Evolutionary conservation across 352 stramenopile genomes (phyloP).

Genomic region (Pythium dissimile): DNA sequence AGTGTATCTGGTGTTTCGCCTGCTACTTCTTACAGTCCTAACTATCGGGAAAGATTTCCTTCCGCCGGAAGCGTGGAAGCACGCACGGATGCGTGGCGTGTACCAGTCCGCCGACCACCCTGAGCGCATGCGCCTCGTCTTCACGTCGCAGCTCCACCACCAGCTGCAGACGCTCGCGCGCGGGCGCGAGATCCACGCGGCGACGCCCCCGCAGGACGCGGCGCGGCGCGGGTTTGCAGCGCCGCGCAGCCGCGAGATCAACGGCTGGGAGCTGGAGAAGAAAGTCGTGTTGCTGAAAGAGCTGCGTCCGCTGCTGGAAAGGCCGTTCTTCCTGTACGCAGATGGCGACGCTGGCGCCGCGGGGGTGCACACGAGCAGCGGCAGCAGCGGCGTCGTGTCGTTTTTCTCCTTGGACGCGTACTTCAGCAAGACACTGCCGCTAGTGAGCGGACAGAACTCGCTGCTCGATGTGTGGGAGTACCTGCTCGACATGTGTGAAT

Average conservation of each 20-base stretch:
- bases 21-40: too few relatives aligned
- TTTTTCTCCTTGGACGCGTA: slow-evolving; percentile 49
- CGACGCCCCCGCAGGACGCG: slow-evolving; percentile 4
- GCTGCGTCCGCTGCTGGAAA: slow-evolving; percentile 53
- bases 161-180: slow-evolving; percentile 66
- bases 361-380: background rate
- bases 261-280: slow-evolving; percentile 79
- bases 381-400: slow-evolving; percentile 6
- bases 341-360: slow-evolving; percentile 42
- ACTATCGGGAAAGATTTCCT: background rate
- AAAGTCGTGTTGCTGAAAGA: slow-evolving; percentile 69
- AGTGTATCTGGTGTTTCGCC: too few relatives aligned
- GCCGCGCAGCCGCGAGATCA: slow-evolving; percentile 43
- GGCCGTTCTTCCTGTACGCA: slow-evolving; percentile 73
- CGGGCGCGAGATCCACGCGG: slow-evolving; percentile 42
- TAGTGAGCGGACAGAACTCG: slow-evolving; percentile 60
- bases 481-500: slow-evolving; percentile 79
- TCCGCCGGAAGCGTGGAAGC: background rate
- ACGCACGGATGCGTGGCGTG: background rate
- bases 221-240: slow-evolving; percentile 18
- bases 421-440: slow-evolving; percentile 71
- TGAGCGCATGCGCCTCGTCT: slow-evolving; percentile 49
- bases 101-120: slow-evolving; percentile 46
- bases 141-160: slow-evolving; percentile 73
- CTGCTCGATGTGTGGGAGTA: slow-evolving; percentile 81